phyloP scores from a whole-genome alignment of 1,139 yeast species.

The Geotrichum reessii region DNA sequence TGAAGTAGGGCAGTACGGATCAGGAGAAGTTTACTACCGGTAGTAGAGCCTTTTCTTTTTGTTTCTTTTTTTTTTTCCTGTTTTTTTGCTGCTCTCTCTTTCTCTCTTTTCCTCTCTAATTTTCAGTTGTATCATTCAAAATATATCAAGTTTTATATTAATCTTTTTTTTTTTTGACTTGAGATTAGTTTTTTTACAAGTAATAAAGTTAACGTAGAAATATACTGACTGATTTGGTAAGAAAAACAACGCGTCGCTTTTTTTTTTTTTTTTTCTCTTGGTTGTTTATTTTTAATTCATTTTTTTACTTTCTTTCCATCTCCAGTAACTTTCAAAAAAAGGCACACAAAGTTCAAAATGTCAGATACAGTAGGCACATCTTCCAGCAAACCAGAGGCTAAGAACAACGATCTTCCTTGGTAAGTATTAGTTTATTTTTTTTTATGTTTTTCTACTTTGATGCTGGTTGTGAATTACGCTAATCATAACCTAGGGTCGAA shows the following conservation, averaged over 20 bases:
- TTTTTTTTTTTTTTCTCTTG: neutral
- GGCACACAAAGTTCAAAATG: neutral
- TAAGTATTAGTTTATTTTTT: slow-evolving; percentile 1
- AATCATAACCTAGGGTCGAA: slow-evolving; percentile 59
- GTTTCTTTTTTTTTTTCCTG: neutral
- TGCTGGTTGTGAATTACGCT: neutral
- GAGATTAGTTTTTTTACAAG: neutral
- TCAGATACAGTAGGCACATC: slow-evolving; percentile 14
- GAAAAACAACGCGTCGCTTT: neutral
- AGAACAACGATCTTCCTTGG: slow-evolving; percentile 16
- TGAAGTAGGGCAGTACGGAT: neutral
- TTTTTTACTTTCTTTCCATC: neutral
- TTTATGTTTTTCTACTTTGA: neutral
- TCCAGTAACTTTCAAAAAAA: neutral
- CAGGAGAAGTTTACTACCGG: neutral
- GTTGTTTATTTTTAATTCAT: neutral
- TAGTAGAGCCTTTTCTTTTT: neutral
- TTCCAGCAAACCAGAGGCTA: slow-evolving; percentile 1
- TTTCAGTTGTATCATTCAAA: neutral
- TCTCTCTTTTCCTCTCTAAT: neutral
- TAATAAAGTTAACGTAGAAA: no score
- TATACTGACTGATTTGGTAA: neutral
- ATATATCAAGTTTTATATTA: neutral
- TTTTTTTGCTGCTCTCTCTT: neutral
- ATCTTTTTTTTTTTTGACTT: neutral